Evolutionary conservation across 2,329 filamentous ascomycete genomes (phyloP).

Genomic region (Alternaria hordeiaustralica): DNA sequence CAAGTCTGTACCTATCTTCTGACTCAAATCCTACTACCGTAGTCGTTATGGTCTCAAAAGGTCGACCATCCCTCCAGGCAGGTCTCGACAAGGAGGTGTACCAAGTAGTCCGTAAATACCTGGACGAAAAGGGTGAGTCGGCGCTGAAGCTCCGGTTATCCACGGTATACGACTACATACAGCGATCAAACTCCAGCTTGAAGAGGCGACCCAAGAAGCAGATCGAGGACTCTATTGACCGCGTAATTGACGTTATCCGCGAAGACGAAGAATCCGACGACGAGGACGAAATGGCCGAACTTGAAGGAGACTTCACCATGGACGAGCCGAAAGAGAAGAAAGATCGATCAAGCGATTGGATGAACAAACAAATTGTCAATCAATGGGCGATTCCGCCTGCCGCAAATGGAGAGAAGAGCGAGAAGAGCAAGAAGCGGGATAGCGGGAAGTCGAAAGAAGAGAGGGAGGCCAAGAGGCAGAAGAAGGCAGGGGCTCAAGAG

Average conservation of each 20-base stretch:
- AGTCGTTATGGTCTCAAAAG: constrained; percentile 35
- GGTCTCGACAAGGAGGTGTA: constrained; percentile 65
- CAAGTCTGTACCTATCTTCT: background rate
- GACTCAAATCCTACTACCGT: background rate
- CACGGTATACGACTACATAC: constrained; percentile 78
- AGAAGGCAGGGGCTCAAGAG: constrained; percentile 49
- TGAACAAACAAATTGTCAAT: constrained; percentile 70
- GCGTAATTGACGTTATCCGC: constrained; percentile 76
- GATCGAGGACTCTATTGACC: constrained; percentile 84
- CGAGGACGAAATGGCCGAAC: constrained; percentile 58
- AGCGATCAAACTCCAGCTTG: constrained; percentile 84
- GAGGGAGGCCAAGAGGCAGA: constrained; percentile 70
- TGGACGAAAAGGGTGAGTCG: constrained; percentile 65
- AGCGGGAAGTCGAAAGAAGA: constrained; percentile 65
- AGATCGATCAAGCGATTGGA: constrained; percentile 57
- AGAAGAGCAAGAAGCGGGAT: constrained; percentile 53
- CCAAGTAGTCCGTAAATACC: constrained; percentile 77
- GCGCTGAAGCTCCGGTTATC: constrained; percentile 62
- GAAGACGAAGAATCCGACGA: constrained; percentile 61
- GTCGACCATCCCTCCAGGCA: constrained; percentile 43
- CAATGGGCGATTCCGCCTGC: constrained; percentile 57
- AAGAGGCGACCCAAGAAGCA: constrained; percentile 81
- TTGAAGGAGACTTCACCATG: constrained; percentile 51
- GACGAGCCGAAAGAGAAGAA: constrained; percentile 30
- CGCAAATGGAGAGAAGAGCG: constrained; percentile 39